Evolutionary conservation across 148 eudicot species (phyloP), one percentile per base, ranked within the genome.

Genomic region (Camellia lanceoleosa): DNA sequence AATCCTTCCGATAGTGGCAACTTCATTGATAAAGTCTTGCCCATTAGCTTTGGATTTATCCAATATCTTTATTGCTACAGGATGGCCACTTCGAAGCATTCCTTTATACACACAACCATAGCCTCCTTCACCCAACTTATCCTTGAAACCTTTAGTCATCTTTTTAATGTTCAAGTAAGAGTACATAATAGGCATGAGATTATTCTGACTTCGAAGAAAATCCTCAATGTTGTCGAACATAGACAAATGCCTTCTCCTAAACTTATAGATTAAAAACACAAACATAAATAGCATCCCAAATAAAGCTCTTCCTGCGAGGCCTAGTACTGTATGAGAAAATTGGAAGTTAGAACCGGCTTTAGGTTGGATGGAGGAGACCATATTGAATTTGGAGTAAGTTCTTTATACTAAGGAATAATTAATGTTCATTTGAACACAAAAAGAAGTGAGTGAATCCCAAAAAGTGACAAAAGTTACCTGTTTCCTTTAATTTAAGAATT

Each of bases 1-100:
- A 71, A 70, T 70, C 74, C 74, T 44, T 70, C 74, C 74, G 1
- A 70, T 70, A 3, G 74, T 70, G 7, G 56, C 75, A 49, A 71
- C 59, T 20, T 71, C 75, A 7, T 51, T 71, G 3, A 73, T 54
- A 19, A 73, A 73, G 2, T 73, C 76, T 30, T 73, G 76, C 2
- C 76, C 76, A 19, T 55, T 73, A 10, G 44, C 44, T 13, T 52
- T 73, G 5, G 76, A 73, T 12, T 64, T 64, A 10, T 7, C 68
- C 11, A 64, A 1, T 12, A 64, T 23, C 68, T 64, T 64, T 7
- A 11, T 55, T 0, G 76, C 62, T 3, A 49, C 75, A 19, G n/a
- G 38, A 51, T 16, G 59, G 38, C 75, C 75, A 71, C 75, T 71
- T 18, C 75, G 75, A 8, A 71, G 75, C 41, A 49, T 71, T 49